Conservation (phyloP, 2,329 filamentous ascomycete species). For the Dothistroma pini region DNA sequence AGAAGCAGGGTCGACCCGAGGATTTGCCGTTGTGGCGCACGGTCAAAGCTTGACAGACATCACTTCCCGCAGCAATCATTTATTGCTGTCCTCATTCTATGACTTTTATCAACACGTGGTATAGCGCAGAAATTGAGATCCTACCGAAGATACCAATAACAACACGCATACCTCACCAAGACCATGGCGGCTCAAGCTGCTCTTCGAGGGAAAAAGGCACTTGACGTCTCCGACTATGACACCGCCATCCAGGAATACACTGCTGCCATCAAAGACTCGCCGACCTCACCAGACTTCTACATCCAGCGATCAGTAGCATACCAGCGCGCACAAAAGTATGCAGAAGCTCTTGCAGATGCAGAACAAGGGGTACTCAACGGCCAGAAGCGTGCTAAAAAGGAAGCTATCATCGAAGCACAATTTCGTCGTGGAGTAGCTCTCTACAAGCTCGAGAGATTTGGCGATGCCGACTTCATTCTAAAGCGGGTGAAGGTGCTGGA, state of each 20-base stretch:
- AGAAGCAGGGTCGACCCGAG: not conserved
- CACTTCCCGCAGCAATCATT: conserved; percentile 2
- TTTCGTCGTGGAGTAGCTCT: conserved; percentile 73
- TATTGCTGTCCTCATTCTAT: not conserved
- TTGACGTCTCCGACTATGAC: conserved; percentile 60
- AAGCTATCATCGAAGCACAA: conserved; percentile 76
- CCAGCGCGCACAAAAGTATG: conserved; percentile 55
- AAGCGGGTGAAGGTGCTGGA: conserved; percentile 53
- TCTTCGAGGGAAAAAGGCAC: conserved; percentile 57
- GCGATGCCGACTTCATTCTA: conserved; percentile 71
- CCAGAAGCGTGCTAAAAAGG: conserved; percentile 68
- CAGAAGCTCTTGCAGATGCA: conserved; percentile 45
- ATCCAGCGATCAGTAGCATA: conserved; percentile 78
- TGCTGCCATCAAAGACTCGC: conserved; percentile 58
- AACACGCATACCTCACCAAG: not conserved
- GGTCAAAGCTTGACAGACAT: not conserved
- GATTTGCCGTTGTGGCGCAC: not conserved
- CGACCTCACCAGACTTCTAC: conserved; percentile 71
- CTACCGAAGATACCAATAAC: too few species aligned
- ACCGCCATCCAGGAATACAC: conserved; percentile 67
- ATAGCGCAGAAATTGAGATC: too few species aligned
- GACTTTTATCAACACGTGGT: not conserved
- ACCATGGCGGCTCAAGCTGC: conserved; percentile 50
- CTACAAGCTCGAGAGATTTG: conserved; percentile 65
- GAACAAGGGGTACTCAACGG: conserved; percentile 57